Conservation (phyloP, 2,329 filamentous ascomycete genomes). For the Penicillium sp. region DNA sequence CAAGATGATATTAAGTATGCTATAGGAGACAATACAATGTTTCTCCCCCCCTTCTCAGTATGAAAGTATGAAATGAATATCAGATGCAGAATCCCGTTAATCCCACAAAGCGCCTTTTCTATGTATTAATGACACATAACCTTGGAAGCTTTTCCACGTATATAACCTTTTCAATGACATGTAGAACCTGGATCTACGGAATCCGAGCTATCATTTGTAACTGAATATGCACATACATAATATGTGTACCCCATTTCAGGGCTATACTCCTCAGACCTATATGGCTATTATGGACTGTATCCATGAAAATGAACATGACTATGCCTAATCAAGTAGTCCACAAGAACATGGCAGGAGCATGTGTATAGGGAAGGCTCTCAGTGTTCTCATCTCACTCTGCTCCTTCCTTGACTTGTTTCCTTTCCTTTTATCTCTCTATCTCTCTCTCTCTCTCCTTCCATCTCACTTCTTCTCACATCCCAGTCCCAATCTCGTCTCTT, state of each 20-base stretch:
- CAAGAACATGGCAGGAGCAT: neutral
- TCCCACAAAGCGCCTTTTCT: neutral
- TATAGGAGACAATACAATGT: neutral
- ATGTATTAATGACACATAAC: neutral
- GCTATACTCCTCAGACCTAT: too few relatives aligned
- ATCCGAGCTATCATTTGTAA: too few relatives aligned
- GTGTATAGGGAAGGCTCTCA: neutral
- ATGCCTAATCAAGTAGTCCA: slow-evolving; percentile 1
- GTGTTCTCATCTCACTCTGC: neutral
- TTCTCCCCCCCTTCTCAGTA: neutral
- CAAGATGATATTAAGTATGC: neutral
- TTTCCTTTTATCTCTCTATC: slow-evolving; percentile 1
- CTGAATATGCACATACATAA: too few relatives aligned
- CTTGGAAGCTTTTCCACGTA: too few relatives aligned
- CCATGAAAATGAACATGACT: neutral
- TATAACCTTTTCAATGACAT: too few relatives aligned
- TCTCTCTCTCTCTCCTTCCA: neutral
- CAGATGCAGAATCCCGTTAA: neutral
- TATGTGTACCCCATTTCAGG: too few relatives aligned
- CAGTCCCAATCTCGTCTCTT: slow-evolving; percentile 5
- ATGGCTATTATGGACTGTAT: neutral
- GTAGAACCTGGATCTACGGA: too few relatives aligned
- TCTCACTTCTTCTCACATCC: slow-evolving; percentile 28
- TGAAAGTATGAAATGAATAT: neutral
- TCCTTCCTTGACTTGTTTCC: neutral